Percentiles rank a stretch among this genome's conserved stretches.
phyloP scores from a whole-genome alignment of 768 basidiomycete genomes.

The Agaricus sinodeliciosus region DNA sequence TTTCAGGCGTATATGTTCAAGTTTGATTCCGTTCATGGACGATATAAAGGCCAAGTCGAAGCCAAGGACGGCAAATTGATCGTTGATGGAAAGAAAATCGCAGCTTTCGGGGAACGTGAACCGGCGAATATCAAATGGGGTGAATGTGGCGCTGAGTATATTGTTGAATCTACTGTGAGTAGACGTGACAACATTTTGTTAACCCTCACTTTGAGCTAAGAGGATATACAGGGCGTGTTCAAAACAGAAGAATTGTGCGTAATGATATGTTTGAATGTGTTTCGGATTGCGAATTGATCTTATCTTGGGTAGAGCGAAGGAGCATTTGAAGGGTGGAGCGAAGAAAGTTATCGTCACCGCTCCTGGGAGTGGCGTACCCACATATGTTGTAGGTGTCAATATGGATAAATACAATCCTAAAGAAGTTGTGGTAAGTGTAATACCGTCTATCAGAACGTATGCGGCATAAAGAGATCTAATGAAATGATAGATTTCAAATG shows the following conservation, averaged over 20 bases:
- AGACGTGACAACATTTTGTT: not conserved
- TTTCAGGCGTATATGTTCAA: conserved; percentile 89
- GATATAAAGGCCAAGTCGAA: conserved; percentile 73
- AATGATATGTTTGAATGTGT: not conserved
- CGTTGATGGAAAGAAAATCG: conserved; percentile 67
- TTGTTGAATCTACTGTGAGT: conserved; percentile 86
- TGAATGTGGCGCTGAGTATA: conserved; percentile 71
- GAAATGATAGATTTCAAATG: conserved; percentile 77
- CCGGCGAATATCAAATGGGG: conserved; percentile 75
- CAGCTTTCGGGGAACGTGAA: conserved; percentile 74
- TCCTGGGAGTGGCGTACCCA: conserved; percentile 86
- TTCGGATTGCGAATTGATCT: not conserved
- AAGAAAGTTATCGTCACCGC: conserved; percentile 99
- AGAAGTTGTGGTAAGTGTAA: conserved; percentile 38
- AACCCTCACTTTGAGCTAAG: not conserved
- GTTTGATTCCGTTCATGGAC: conserved; percentile 82
- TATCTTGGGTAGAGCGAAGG: conserved; percentile 47
- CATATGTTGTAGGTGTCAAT: conserved; percentile 93
- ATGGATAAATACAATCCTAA: conserved; percentile 83
- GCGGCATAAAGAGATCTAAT: not conserved
- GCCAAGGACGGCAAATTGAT: conserved; percentile 76
- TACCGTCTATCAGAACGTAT: not conserved
- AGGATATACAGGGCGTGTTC: conserved; percentile 67
- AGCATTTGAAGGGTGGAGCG: conserved; percentile 92
- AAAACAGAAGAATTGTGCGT: conserved; percentile 79